Evolutionary conservation across 768 basidiomycete species (phyloP).

Genomic region (Pisolithus sp.): DNA sequence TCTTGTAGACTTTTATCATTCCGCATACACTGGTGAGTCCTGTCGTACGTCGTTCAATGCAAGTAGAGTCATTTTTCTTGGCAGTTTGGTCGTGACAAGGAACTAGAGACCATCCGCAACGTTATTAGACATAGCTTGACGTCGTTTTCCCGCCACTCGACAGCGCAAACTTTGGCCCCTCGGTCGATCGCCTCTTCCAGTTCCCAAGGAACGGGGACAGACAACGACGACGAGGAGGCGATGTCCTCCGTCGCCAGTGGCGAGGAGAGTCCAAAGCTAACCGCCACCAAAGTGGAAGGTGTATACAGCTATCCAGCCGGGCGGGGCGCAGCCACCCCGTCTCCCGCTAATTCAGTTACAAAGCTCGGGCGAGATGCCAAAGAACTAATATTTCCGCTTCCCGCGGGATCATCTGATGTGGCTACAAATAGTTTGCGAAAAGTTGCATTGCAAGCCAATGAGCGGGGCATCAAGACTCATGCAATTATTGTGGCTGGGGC

Average conservation of each 20-base stretch:
- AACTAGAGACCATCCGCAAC: constrained; percentile 60
- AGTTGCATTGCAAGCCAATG: constrained; percentile 37
- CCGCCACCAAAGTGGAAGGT: constrained; percentile 5
- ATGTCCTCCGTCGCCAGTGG: constrained; percentile 23
- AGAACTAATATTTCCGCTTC: not conserved
- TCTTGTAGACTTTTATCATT: constrained; percentile 57
- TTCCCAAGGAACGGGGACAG: constrained; percentile 20
- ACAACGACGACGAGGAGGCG: constrained; percentile 30
- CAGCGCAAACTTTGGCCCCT: constrained; percentile 31
- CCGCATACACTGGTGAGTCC: constrained; percentile 53
- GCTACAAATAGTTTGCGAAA: constrained; percentile 40
- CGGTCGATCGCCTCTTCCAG: not conserved
- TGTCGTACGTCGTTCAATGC: not conserved
- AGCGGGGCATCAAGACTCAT: constrained; percentile 46
- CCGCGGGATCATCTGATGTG: constrained; percentile 14
- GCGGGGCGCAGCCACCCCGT: not conserved
- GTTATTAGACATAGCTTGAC: constrained; percentile 48
- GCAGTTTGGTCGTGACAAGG: constrained; percentile 69
- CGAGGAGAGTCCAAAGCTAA: constrained; percentile 1
- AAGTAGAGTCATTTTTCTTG: not conserved
- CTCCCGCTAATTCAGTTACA: not conserved
- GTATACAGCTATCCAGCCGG: not conserved
- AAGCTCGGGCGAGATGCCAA: not conserved
- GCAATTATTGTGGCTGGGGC: constrained; percentile 58
- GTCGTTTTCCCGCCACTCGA: constrained; percentile 52